Evolutionary conservation across 768 basidiomycete genomes (phyloP).

Genomic region (Hericium alpestre): DNA sequence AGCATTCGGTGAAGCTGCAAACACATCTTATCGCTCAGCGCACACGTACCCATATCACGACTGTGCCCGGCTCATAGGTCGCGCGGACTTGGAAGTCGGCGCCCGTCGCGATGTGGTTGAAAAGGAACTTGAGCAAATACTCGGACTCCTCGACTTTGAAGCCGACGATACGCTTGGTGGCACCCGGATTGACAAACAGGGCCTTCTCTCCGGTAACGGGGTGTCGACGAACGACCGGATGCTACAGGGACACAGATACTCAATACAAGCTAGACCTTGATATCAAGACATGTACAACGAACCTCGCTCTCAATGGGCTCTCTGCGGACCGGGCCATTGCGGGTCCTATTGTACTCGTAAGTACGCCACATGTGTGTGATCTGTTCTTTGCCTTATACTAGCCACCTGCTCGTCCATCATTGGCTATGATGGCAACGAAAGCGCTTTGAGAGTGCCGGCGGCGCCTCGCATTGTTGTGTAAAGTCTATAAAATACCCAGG

Average conservation of each 20-base stretch:
- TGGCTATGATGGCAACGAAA: too few species aligned
- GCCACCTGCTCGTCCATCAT: too few species aligned
- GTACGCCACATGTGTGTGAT: too few species aligned
- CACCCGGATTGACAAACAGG: conserved; percentile 70
- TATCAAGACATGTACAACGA: not conserved
- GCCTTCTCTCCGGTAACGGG: conserved; percentile 83
- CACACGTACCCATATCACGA: conserved; percentile 41
- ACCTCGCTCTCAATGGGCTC: conserved; percentile 7
- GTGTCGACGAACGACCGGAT: conserved; percentile 77
- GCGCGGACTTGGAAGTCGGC: conserved; percentile 64
- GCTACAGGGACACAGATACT: conserved; percentile 23
- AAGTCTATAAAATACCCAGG: too few species aligned
- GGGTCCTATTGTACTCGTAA: not conserved
- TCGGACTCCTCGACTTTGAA: conserved; percentile 82
- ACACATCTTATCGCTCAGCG: conserved; percentile 1
- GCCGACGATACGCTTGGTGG: conserved; percentile 69
- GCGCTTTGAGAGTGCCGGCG: too few species aligned
- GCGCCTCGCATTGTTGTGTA: too few species aligned
- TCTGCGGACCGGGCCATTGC: conserved; percentile 2
- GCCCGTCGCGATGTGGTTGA: conserved; percentile 58
- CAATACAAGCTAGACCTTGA: not conserved
- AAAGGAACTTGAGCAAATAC: conserved; percentile 55
- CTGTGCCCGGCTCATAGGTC: conserved; percentile 40
- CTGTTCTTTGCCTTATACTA: too few species aligned
- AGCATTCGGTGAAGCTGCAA: not conserved